phyloP scores from a whole-genome alignment of 2,329 filamentous ascomycete species.

The Lizonia empirigonia region DNA sequence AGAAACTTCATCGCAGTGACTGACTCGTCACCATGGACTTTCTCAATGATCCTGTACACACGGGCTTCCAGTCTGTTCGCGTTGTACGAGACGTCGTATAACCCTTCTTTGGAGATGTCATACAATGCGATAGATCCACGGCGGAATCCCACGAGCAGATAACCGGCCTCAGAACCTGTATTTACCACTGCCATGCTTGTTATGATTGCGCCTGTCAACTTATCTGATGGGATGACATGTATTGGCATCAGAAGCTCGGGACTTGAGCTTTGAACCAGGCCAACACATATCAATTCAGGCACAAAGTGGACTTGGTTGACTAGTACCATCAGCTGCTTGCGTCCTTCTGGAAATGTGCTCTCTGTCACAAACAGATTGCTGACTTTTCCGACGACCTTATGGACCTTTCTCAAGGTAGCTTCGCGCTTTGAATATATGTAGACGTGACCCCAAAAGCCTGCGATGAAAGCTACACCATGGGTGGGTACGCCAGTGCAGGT shows the following conservation, averaged over 20 bases:
- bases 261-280: neutral
- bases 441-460: slow-evolving; percentile 53
- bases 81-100: slow-evolving; percentile 49
- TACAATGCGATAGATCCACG: slow-evolving; percentile 61
- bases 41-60: slow-evolving; percentile 25
- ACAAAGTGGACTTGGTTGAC: slow-evolving; percentile 47
- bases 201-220: slow-evolving; percentile 56
- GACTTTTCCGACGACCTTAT: slow-evolving; percentile 46
- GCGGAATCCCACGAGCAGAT: slow-evolving; percentile 62
- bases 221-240: slow-evolving; percentile 23
- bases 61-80: slow-evolving; percentile 4
- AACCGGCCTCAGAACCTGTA: slow-evolving; percentile 18
- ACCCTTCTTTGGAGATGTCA: slow-evolving; percentile 38
- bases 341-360: neutral
- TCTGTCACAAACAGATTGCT: slow-evolving; percentile 46
- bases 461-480: slow-evolving; percentile 52
- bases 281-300: slow-evolving; percentile 38
- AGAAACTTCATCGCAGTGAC: slow-evolving; percentile 67
- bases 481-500: slow-evolving; percentile 49
- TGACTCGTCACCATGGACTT: slow-evolving; percentile 62
- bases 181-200: slow-evolving; percentile 55
- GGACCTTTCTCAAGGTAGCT: slow-evolving; percentile 30
- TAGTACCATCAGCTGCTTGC: slow-evolving; percentile 40
- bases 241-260: slow-evolving; percentile 1
- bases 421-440: slow-evolving; percentile 43